Conservation (phyloP, 148 eudicot species). For the Rhododendron henanense region DNA sequence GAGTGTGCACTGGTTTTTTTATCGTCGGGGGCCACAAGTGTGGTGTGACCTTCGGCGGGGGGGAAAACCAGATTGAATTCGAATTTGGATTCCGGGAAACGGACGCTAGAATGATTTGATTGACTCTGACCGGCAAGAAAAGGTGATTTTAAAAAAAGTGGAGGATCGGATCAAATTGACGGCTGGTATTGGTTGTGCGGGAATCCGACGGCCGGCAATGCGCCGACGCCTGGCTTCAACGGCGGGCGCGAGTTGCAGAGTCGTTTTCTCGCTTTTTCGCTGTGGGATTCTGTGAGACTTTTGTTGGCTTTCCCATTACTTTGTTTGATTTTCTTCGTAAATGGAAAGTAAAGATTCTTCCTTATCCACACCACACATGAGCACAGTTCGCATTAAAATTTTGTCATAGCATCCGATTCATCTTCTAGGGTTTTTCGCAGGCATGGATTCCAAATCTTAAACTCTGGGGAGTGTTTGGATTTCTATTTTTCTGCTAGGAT, state of each 20-base stretch:
- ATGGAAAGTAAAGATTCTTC: not conserved
- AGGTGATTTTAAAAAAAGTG: not conserved
- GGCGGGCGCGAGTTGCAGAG: not conserved
- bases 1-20: not conserved
- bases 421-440: too few species aligned
- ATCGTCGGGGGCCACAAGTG: not conserved
- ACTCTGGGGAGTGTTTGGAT: too few species aligned
- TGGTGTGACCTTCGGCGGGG: not conserved
- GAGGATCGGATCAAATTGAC: constrained; percentile 1
- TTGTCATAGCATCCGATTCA: too few species aligned
- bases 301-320: not conserved
- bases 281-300: not conserved
- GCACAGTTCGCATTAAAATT: too few species aligned
- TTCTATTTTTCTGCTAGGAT: too few species aligned
- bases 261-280: not conserved
- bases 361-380: not conserved
- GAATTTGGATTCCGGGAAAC: not conserved
- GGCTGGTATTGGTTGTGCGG: not conserved
- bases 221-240: not conserved
- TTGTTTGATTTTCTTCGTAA: not conserved
- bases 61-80: not conserved
- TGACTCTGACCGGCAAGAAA: not conserved
- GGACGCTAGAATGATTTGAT: not conserved
- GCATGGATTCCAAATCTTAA: too few species aligned
- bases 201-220: not conserved